Conservation (phyloP, 2,329 filamentous ascomycete species). For the Xylariaceae sp. region DNA sequence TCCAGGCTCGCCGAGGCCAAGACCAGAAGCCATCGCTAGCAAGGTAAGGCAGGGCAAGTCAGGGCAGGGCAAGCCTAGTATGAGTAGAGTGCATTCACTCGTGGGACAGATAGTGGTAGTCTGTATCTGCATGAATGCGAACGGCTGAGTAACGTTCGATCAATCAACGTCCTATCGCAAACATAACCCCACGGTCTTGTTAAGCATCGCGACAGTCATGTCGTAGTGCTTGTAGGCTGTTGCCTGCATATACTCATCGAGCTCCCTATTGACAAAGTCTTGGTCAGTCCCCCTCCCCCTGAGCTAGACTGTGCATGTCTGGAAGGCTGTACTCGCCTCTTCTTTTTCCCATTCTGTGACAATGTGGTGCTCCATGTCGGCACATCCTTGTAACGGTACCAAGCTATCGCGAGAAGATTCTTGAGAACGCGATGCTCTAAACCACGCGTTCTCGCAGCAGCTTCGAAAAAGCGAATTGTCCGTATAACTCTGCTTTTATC, state of each 20-base stretch:
- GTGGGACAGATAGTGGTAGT: neutral
- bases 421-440: slow-evolving; percentile 68
- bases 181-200: slow-evolving; percentile 65
- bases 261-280: slow-evolving; percentile 12
- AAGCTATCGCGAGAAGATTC: slow-evolving; percentile 55
- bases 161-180: slow-evolving; percentile 38
- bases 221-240: slow-evolving; percentile 58
- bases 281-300: slow-evolving; percentile 15
- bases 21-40: neutral
- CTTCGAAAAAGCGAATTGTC: slow-evolving; percentile 65
- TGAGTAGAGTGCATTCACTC: neutral
- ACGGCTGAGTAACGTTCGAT: slow-evolving; percentile 4
- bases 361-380: slow-evolving; percentile 27
- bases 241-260: slow-evolving; percentile 20
- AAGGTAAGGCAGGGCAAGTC: neutral
- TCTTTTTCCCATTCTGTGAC: slow-evolving; percentile 18
- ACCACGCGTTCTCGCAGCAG: slow-evolving; percentile 57
- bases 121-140: slow-evolving; percentile 1
- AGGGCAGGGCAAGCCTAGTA: neutral
- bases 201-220: slow-evolving; percentile 66
- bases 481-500: slow-evolving; percentile 51
- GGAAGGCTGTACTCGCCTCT: slow-evolving; percentile 9
- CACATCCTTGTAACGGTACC: slow-evolving; percentile 33
- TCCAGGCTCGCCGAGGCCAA: slow-evolving; percentile 5
- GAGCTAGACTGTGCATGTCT: neutral